Percentiles rank a stretch among this genome's conserved stretches.
phyloP scores from a whole-genome alignment of 106 monocot species.

The Alisma plantagoaquatica region DNA sequence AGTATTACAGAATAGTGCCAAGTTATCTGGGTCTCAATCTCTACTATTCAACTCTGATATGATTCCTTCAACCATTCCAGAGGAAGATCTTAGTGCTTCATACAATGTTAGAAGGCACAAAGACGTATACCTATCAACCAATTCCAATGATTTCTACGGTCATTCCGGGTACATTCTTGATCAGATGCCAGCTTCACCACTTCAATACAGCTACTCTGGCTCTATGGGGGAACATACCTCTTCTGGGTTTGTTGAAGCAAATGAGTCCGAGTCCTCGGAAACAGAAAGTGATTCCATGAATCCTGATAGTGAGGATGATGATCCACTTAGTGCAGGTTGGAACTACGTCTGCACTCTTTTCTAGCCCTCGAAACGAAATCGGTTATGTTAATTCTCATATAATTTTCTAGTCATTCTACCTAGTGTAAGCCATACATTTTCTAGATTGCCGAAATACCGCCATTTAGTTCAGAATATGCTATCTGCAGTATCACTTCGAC shows the following conservation, averaged over 20 bases:
- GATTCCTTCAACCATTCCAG: conserved; percentile 3
- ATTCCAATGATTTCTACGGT: conserved; percentile 31
- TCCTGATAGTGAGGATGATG: conserved; percentile 15
- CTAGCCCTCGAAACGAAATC: too few species aligned
- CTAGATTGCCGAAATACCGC: too few species aligned
- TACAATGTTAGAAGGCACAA: conserved; percentile 26
- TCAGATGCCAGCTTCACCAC: conserved; percentile 17
- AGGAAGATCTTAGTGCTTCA: conserved; percentile 10
- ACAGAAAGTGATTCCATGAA: conserved; percentile 21
- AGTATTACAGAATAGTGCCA: conserved; percentile 65
- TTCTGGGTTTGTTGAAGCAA: conserved; percentile 18
- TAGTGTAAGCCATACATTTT: too few species aligned
- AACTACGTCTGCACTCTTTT: too few species aligned
- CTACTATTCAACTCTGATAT: conserved; percentile 15
- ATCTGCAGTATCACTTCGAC: too few species aligned
- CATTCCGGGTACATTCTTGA: conserved; percentile 29
- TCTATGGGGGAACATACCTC: conserved; percentile 29
- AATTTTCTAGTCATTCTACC: too few species aligned
- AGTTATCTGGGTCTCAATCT: conserved; percentile 27
- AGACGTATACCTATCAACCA: conserved; percentile 20
- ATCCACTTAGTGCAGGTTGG: background rate
- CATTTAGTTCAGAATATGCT: too few species aligned
- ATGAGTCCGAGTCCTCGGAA: conserved; percentile 29
- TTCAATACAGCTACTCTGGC: conserved; percentile 23
- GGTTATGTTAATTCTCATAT: too few species aligned